Evolutionary conservation across 176 grass and related monocot species (phyloP).

Genomic region (Raddia distichophylla): DNA sequence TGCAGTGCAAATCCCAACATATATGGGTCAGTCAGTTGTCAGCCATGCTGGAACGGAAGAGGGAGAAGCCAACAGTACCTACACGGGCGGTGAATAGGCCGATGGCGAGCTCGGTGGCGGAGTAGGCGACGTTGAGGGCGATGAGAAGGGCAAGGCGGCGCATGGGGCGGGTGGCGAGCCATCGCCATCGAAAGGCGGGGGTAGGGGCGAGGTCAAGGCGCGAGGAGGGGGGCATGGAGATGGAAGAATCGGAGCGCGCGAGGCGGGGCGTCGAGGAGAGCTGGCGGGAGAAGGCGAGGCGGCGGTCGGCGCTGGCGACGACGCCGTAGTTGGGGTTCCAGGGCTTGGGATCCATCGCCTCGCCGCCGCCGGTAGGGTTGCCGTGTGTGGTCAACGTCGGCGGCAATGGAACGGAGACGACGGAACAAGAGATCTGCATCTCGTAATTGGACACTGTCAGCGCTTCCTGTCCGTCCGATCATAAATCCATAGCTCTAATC

Average conservation of each 20-base stretch:
- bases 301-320: conserved; percentile 63
- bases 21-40: no score
- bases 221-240: conserved; percentile 54
- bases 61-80: conserved; percentile 51
- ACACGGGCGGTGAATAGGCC: conserved; percentile 81
- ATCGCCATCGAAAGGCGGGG: conserved; percentile 26
- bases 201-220: background rate
- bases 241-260: conserved; percentile 68
- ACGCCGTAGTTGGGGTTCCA: conserved; percentile 67
- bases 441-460: no score
- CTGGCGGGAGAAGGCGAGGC: conserved; percentile 76
- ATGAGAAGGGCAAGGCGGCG: conserved; percentile 82
- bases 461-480: no score
- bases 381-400: no score
- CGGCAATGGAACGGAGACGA: no score
- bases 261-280: conserved; percentile 55
- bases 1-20: no score
- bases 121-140: conserved; percentile 89
- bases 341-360: conserved; percentile 31
- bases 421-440: no score
- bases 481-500: no score
- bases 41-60: no score
- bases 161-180: conserved; percentile 72
- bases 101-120: conserved; percentile 69
- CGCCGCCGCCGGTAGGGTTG: background rate